Base-by-base conservation (phyloP, 108 stramenopile genomes). In the Pseudonitzschia pungens region DNA sequence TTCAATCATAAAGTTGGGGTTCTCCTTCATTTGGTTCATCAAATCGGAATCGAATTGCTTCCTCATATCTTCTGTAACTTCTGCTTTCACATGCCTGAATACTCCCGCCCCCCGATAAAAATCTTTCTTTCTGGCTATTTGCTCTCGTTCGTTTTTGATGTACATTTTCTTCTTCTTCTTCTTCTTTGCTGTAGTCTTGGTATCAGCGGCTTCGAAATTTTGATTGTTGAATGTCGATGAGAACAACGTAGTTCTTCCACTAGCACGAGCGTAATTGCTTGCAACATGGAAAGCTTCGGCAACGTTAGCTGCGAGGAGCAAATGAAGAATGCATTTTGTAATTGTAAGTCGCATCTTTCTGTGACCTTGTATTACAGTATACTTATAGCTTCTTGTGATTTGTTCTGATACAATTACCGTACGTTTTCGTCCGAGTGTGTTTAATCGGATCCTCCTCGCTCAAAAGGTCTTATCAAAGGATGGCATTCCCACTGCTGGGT, bases 31-130 rank as follows among this genome's bases (percentile, higher is more conserved):
- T 45, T 92, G 82, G 41, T 90, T 83, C 29, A 96, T 92, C 11
- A 92, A 59, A 12, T 64, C 31, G 26, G 85, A 85, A 70, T 90
- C 71, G 84, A 86, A 96, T 80, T 96, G 87, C 29, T 82, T 71
- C 28, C 78, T 70, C 90, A 96, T 93, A 54, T 75, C 70, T 24
- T 82, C 70, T 75, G 89, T 89, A 26, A 92, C 94, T 31, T 80
- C 69, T 0, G 87, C 84, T 31, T 91, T 83, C 15, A 93, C 92
- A 68, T 90, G 88, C 77, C 92, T 93, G 88, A 96, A 96, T 69
- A 92, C 94, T 44, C 76, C 72, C 10, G 92, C 83, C 77, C 91
- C 77, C 83, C 91, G 91, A 55, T 81, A 76, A 24, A 83, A 76
- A 18, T 83, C 77, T 76, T 90, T 93, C 83, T 90, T 89, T 70